A percentile compares a stretch with the other conserved stretches of the same genome.
Evolutionary conservation across 495 filamentous ascomycete species (phyloP).

Genomic region (Talaromyces nanjingensis): DNA sequence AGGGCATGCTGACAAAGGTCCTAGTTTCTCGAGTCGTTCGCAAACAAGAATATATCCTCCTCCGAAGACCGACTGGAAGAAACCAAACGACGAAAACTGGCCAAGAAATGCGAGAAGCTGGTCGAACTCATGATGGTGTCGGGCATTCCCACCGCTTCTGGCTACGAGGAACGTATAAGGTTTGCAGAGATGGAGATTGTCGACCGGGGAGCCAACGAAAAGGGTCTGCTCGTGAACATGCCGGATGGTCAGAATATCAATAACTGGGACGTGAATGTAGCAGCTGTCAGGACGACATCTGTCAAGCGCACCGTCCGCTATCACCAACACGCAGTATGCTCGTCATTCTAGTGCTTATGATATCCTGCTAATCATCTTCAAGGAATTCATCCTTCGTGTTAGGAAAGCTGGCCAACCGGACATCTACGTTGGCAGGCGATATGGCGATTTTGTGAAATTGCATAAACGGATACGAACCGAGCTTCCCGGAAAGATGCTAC

Average conservation of each 20-base stretch:
- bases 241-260: slow-evolving; percentile 88
- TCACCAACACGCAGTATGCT: slow-evolving; percentile 83
- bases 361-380: slow-evolving; percentile 18
- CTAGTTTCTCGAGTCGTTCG: slow-evolving; percentile 94
- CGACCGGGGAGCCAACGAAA: slow-evolving; percentile 84
- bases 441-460: slow-evolving; percentile 77
- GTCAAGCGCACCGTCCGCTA: slow-evolving; percentile 82
- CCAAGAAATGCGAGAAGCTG: slow-evolving; percentile 86
- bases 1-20: background rate
- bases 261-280: slow-evolving; percentile 96
- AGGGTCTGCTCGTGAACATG: slow-evolving; percentile 73
- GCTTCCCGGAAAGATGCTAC: slow-evolving; percentile 84
- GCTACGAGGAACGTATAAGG: slow-evolving; percentile 92
- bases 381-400: slow-evolving; percentile 89
- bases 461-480: slow-evolving; percentile 75
- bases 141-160: slow-evolving; percentile 88
- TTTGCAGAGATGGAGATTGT: slow-evolving; percentile 97
- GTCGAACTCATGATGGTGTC: slow-evolving; percentile 99
- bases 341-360: background rate
- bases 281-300: slow-evolving; percentile 72
- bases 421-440: slow-evolving; percentile 73
- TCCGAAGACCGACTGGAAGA: slow-evolving; percentile 94
- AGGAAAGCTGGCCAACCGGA: slow-evolving; percentile 65
- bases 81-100: slow-evolving; percentile 89
- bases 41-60: slow-evolving; percentile 94